Conservation (phyloP, 202 grass and related monocot species). For the Schoenoplectus triqueter region DNA sequence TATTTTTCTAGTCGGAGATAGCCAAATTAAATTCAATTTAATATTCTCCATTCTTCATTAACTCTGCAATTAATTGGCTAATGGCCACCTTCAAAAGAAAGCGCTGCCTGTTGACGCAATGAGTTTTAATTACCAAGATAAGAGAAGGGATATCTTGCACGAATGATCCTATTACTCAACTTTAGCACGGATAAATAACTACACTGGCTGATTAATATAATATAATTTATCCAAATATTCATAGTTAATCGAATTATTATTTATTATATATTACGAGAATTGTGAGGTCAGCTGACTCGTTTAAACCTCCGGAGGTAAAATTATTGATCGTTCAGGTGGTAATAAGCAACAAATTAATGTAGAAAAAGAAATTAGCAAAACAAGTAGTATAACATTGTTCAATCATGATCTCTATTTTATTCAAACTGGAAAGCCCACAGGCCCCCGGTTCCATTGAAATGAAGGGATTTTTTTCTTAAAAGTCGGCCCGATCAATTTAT, state of each 20-base stretch:
- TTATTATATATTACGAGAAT: too few relatives aligned
- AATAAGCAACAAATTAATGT: conserved; percentile 20
- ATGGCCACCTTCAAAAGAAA: neutral
- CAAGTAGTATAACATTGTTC: neutral
- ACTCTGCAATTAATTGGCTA: conserved; percentile 24
- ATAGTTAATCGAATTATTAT: neutral
- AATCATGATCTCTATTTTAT: neutral
- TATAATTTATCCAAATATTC: neutral
- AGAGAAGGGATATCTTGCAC: conserved; percentile 6
- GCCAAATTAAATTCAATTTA: neutral
- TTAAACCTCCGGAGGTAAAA: conserved; percentile 5
- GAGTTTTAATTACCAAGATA: neutral
- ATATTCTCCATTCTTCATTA: conserved; percentile 18
- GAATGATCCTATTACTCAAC: neutral
- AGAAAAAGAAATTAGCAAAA: conserved; percentile 16
- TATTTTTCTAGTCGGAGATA: neutral
- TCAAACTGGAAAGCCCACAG: neutral
- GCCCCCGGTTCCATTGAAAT: neutral
- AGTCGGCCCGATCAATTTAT: too few relatives aligned
- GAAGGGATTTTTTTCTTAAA: neutral
- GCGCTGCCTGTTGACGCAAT: neutral
- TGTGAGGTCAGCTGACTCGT: too few relatives aligned
- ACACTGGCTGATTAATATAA: neutral
- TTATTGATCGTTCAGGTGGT: conserved; percentile 20
- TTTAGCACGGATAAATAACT: neutral